phyloP scores from a whole-genome alignment of 768 basidiomycete species.

The Boletus edulis region DNA sequence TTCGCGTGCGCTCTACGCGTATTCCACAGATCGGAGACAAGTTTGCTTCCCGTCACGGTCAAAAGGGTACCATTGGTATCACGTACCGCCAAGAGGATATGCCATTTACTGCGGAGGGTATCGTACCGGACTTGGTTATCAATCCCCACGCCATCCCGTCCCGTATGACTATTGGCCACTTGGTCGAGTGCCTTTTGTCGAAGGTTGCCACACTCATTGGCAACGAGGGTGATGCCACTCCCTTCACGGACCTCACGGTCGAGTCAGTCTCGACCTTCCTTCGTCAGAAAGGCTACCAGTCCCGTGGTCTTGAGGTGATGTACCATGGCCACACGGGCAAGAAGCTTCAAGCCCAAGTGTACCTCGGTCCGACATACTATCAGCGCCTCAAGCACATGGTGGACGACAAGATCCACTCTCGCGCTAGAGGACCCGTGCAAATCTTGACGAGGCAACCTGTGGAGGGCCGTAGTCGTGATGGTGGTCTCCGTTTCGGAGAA shows the following conservation, averaged over 20 bases:
- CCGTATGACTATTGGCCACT: conserved; percentile 99
- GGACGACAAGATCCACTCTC: conserved; percentile 98
- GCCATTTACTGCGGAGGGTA: conserved; percentile 97
- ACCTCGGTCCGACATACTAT: conserved; percentile 98
- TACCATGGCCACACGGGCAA: conserved; percentile 98
- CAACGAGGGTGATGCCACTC: conserved; percentile 97
- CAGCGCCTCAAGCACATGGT: conserved; percentile 99
- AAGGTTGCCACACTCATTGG: conserved; percentile 97
- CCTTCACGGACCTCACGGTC: conserved; percentile 97
- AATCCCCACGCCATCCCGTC: conserved; percentile 99
- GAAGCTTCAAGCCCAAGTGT: conserved; percentile 97
- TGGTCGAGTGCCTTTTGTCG: conserved; percentile 96
- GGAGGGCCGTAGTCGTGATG: conserved; percentile 97
- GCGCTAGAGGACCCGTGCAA: conserved; percentile 95
- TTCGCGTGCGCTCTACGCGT: conserved; percentile 92
- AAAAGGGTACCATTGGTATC: conserved; percentile 99
- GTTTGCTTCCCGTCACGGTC: conserved; percentile 98
- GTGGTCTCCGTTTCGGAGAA: conserved; percentile 99
- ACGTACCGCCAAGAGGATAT: conserved; percentile 99
- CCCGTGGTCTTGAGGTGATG: conserved; percentile 96
- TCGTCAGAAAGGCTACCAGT: conserved; percentile 90
- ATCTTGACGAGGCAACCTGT: conserved; percentile 97
- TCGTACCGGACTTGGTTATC: conserved; percentile 96
- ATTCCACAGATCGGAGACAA: conserved; percentile 99
- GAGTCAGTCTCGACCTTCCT: conserved; percentile 95